Percentiles rank a stretch among this genome's conserved stretches.
These are phyloP conservation scores for Ambrosia trifida DNA, from an alignment of 129 eudicot genomes.

Conservation along the genomic window DNA sequence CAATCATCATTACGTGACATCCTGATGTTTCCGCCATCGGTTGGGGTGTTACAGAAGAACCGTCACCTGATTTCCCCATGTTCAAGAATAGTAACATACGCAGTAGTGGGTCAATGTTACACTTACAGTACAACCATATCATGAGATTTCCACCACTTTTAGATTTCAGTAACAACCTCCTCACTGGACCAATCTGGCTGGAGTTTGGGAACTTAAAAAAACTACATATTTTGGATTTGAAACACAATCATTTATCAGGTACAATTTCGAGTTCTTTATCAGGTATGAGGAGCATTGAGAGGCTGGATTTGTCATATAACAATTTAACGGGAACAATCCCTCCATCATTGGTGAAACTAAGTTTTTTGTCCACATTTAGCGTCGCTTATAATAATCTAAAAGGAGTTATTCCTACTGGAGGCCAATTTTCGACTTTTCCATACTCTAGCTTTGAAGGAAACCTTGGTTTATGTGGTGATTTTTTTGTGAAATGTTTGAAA, in stretches of 20 bases:
- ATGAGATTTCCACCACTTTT: slow-evolving; percentile 45
- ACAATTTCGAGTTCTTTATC: slow-evolving; percentile 45
- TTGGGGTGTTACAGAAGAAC: no score
- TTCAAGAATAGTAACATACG: slow-evolving; percentile 36
- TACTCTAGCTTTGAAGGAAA: slow-evolving; percentile 14
- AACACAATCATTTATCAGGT: slow-evolving; percentile 51
- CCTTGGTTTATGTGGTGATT: neutral
- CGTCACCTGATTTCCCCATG: slow-evolving; percentile 40
- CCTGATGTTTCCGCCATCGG: no score
- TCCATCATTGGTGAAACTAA: slow-evolving; percentile 40
- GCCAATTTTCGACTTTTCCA: slow-evolving; percentile 25
- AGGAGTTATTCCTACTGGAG: slow-evolving; percentile 42
- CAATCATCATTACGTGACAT: no score
- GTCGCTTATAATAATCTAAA: slow-evolving; percentile 21
- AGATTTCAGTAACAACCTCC: slow-evolving; percentile 47
- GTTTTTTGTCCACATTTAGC: slow-evolving; percentile 28
- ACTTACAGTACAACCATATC: slow-evolving; percentile 41
- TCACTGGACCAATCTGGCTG: slow-evolving; percentile 55
- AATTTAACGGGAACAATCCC: slow-evolving; percentile 48
- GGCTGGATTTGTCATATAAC: slow-evolving; percentile 55
- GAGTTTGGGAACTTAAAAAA: slow-evolving; percentile 34
- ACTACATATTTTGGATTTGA: slow-evolving; percentile 48
- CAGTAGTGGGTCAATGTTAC: slow-evolving; percentile 26
- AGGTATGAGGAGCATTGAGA: slow-evolving; percentile 48
- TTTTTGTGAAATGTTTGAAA: neutral